phyloP scores from a whole-genome alignment of 169 alveolate genomes.

The Plasmodium adleri region DNA sequence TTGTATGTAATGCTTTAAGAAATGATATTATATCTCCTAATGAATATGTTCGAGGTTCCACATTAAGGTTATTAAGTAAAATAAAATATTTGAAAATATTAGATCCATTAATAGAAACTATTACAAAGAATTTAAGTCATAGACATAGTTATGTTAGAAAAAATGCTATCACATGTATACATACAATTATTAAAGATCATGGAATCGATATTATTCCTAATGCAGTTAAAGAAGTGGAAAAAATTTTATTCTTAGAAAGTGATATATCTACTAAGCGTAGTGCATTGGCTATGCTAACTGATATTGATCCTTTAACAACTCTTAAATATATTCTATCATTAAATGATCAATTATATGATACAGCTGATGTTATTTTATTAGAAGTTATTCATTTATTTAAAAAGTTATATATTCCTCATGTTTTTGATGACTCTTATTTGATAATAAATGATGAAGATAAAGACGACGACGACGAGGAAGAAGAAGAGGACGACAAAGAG shows the following conservation, averaged over 20 bases:
- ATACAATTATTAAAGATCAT: constrained; percentile 90
- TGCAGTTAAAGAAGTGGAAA: constrained; percentile 85
- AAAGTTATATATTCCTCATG: constrained; percentile 82
- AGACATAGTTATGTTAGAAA: constrained; percentile 95
- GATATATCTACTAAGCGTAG: constrained; percentile 94
- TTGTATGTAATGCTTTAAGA: constrained; percentile 97
- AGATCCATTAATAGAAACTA: constrained; percentile 93
- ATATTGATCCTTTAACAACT: constrained; percentile 90
- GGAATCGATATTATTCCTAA: constrained; percentile 94
- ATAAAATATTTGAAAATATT: constrained; percentile 91
- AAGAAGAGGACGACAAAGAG: background rate
- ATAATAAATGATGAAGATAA: constrained; percentile 45
- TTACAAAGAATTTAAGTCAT: constrained; percentile 93
- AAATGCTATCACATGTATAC: constrained; percentile 93
- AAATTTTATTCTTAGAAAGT: constrained; percentile 88
- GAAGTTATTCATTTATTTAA: constrained; percentile 90
- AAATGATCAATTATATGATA: constrained; percentile 82
- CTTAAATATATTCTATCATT: constrained; percentile 87
- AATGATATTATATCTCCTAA: constrained; percentile 96
- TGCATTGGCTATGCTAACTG: constrained; percentile 91
- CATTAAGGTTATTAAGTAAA: constrained; percentile 94
- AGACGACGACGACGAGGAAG: constrained; percentile 17
- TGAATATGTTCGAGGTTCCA: constrained; percentile 96
- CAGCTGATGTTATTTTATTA: constrained; percentile 88
- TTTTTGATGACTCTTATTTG: constrained; percentile 75